Percentiles rank a stretch among this genome's conserved stretches.
phyloP scores from a whole-genome alignment of 495 filamentous ascomycete genomes.

The Astrocystis sublimbata region DNA sequence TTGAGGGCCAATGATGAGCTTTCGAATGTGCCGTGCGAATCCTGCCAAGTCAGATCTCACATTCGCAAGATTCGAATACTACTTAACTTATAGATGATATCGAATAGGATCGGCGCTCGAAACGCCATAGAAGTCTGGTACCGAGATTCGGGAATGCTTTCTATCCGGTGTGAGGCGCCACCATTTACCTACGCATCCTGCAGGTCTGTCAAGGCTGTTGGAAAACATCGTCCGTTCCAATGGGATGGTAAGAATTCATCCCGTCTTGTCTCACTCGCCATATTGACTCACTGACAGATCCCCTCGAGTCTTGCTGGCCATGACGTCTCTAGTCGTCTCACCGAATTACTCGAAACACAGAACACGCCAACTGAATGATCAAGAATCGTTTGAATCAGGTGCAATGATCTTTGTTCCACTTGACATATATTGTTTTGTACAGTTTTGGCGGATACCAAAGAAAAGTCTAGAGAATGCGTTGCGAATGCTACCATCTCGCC shows the following conservation, averaged over 20 bases:
- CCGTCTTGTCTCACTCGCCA: conserved; percentile 3
- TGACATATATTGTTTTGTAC: conserved; percentile 33
- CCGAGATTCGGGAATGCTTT: conserved; percentile 8
- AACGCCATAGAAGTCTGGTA: neutral
- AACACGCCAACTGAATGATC: conserved; percentile 2
- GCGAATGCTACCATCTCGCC: conserved; percentile 31
- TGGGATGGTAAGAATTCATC: neutral
- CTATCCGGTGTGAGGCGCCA: conserved; percentile 2
- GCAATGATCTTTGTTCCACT: conserved; percentile 21
- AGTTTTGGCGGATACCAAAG: conserved; percentile 27
- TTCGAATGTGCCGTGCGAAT: conserved; percentile 10
- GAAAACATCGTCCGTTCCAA: neutral
- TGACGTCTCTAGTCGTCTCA: neutral
- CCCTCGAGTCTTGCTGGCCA: no score
- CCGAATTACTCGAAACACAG: conserved; percentile 3
- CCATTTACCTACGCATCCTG: neutral
- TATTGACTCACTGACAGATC: neutral
- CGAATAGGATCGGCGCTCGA: neutral
- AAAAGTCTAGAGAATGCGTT: conserved; percentile 33
- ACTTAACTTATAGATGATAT: neutral
- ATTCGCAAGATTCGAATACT: neutral
- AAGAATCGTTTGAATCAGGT: conserved; percentile 7
- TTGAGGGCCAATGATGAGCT: neutral
- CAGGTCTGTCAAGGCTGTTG: neutral
- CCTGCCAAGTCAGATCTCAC: neutral